Conservation (phyloP, 2,329 filamentous ascomycete genomes). For the Penicillium freii region DNA sequence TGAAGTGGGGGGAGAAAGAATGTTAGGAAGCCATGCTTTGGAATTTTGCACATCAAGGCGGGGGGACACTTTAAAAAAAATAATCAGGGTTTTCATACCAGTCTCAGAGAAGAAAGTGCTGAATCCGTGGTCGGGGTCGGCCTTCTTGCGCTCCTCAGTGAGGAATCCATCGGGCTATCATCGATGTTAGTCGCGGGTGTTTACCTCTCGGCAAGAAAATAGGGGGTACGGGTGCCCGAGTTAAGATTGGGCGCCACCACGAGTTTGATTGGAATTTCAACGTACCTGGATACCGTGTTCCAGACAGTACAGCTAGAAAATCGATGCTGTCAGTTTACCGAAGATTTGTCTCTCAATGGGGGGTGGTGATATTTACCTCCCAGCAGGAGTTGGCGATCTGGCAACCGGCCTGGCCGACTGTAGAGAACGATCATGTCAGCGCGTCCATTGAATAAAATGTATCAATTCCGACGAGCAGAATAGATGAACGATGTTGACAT, state of each 20-base stretch:
- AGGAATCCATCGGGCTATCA: slow-evolving; percentile 93
- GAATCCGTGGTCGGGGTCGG: slow-evolving; percentile 93
- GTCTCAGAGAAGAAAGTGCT: slow-evolving; percentile 99
- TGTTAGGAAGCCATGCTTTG: slow-evolving; percentile 16
- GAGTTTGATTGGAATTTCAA: slow-evolving; percentile 24
- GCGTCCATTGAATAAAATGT: slow-evolving; percentile 25
- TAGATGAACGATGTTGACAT: slow-evolving; percentile 41
- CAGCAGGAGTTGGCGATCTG: slow-evolving; percentile 99
- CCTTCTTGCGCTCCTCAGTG: slow-evolving; percentile 94
- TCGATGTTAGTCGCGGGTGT: slow-evolving; percentile 27
- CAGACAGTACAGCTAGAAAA: slow-evolving; percentile 89
- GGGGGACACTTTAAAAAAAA: slow-evolving; percentile 14
- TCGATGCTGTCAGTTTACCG: slow-evolving; percentile 36
- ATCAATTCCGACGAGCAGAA: slow-evolving; percentile 16
- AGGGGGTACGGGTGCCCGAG: slow-evolving; percentile 19
- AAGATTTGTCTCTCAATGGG: slow-evolving; percentile 7
- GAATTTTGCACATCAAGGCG: slow-evolving; percentile 11
- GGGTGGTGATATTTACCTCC: slow-evolving; percentile 72
- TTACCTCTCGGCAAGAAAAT: slow-evolving; percentile 20
- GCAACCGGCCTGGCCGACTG: slow-evolving; percentile 99
- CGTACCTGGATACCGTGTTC: slow-evolving; percentile 98
- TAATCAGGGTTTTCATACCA: slow-evolving; percentile 59
- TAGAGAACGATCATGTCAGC: slow-evolving; percentile 33
- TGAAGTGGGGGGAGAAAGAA: slow-evolving; percentile 17
- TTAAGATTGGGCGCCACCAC: slow-evolving; percentile 18